Evolutionary conservation across 2,329 filamentous ascomycete genomes (phyloP), one percentile per base, ranked within the genome.

Genomic region (Tympanopsis confertula): DNA sequence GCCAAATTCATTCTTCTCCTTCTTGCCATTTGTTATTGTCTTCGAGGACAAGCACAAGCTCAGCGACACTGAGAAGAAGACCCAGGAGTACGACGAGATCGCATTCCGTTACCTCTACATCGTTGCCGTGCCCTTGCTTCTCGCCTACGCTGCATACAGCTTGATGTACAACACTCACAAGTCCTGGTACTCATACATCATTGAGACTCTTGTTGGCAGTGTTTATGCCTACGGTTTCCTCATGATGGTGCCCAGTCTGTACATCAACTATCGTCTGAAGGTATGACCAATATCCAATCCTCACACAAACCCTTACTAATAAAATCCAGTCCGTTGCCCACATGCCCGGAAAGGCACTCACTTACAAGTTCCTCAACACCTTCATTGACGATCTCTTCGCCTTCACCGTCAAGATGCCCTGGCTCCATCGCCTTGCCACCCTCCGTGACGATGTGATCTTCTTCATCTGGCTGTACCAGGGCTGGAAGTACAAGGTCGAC

Each of bases 341-440:
- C 63, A 94, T 98, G 89, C 88, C 91, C 1, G 86, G 73, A 47
- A 89, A 86, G 64, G 87, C 91, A 35, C 91, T 98, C 86, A 89
- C 81, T 58, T 95, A 95, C 74, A 95, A 96, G 65, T 94, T 94
- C 63, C 67, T 96, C 46, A 95, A 96, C 66, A 96, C 91, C 4
- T 98, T 98, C 58, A 96, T 98, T 57, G 91, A 98, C 60, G 91
- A 98, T 55, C 69, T 98, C 20, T 98, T 98, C 54, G 91, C 91
- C 2, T 98, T 96, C 53, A 98, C 91, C 28, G 95, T 98, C 67
- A 96, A 96, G 66, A 98, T 98, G 91, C 91, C 91, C 1, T 77
- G 88, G 44, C 69, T 98, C 37, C 91, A 98, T 60, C 78, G 91
- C 13, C 68, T 98, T 37, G 87, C 91, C 1, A 96, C 91, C 1